Conservation (phyloP, 2,329 filamentous ascomycete species). For the Colletotrichum incanum region DNA sequence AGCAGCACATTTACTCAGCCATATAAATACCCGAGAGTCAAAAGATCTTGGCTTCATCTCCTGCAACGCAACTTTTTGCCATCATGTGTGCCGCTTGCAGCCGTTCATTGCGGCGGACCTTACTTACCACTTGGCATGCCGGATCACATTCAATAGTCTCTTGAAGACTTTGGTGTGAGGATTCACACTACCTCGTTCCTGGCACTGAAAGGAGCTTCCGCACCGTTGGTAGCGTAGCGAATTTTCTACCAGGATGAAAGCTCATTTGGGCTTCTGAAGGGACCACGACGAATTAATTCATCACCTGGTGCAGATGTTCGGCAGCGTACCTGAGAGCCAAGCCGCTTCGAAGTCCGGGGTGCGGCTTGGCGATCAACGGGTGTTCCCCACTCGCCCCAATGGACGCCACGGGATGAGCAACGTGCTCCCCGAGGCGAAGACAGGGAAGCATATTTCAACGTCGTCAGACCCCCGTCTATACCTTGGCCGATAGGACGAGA, state of each 20-base stretch:
- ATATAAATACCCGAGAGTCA: constrained; percentile 8
- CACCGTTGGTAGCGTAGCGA: neutral
- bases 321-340: constrained; percentile 39
- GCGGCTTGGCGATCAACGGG: constrained; percentile 21
- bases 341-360: constrained; percentile 21
- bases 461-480: neutral
- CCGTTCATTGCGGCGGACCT: neutral
- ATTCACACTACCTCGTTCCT: neutral
- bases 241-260: neutral
- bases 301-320: constrained; percentile 26
- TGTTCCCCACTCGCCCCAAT: constrained; percentile 33
- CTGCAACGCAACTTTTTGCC: neutral
- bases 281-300: constrained; percentile 21
- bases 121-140: constrained; percentile 19
- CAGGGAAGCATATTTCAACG: constrained; percentile 35
- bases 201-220: constrained; percentile 6
- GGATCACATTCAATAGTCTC: constrained; percentile 23
- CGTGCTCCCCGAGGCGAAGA: constrained; percentile 23
- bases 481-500: constrained; percentile 25
- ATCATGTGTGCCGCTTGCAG: constrained; percentile 4
- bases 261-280: neutral
- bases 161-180: neutral
- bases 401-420: constrained; percentile 31
- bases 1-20: neutral
- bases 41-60: constrained; percentile 11